These are phyloP conservation scores for Cryptococcus sp. DNA, from an alignment of 1,284 basidiomycete genomes.

Conservation along the genomic window DNA sequence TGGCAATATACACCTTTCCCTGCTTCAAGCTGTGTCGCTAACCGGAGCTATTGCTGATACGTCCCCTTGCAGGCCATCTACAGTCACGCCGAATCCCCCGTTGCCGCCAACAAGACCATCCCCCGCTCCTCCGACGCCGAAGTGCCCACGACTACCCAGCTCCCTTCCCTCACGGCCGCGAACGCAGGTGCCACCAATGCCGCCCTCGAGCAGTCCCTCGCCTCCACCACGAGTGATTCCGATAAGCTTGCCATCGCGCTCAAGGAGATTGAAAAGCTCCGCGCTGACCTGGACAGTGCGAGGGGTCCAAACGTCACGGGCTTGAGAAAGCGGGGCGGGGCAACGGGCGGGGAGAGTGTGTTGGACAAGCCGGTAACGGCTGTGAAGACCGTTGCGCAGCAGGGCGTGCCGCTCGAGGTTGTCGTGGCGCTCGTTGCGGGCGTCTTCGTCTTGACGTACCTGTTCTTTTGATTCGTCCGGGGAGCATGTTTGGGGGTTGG, in stretches of 20 bases:
- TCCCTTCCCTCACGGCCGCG: slow-evolving; percentile 33
- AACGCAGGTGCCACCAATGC: slow-evolving; percentile 31
- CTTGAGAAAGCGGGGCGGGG: slow-evolving; percentile 42
- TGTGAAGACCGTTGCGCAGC: slow-evolving; percentile 13
- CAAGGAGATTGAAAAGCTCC: slow-evolving; percentile 47
- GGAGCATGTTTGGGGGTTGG: background rate
- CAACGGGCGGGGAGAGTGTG: slow-evolving; percentile 25
- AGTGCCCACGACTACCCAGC: slow-evolving; percentile 14
- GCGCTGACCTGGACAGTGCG: slow-evolving; percentile 35
- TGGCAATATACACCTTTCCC: slow-evolving; percentile 11
- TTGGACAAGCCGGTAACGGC: slow-evolving; percentile 32
- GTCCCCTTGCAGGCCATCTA: slow-evolving; percentile 31
- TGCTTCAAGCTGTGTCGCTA: no score
- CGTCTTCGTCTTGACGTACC: slow-evolving; percentile 58
- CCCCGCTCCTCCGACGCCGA: slow-evolving; percentile 5
- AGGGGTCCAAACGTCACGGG: slow-evolving; percentile 41
- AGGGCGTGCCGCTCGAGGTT: slow-evolving; percentile 56
- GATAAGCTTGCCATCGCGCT: slow-evolving; percentile 45
- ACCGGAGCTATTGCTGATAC: background rate
- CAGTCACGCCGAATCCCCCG: slow-evolving; percentile 37
- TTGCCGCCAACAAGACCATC: slow-evolving; percentile 12
- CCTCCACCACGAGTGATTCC: slow-evolving; percentile 37
- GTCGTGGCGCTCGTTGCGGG: slow-evolving; percentile 54
- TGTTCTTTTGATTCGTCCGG: slow-evolving; percentile 49
- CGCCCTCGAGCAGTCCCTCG: slow-evolving; percentile 39